These are phyloP conservation scores for Fraxinus paxiana DNA, from an alignment of 305 asterid species.

Conservation along the genomic window DNA sequence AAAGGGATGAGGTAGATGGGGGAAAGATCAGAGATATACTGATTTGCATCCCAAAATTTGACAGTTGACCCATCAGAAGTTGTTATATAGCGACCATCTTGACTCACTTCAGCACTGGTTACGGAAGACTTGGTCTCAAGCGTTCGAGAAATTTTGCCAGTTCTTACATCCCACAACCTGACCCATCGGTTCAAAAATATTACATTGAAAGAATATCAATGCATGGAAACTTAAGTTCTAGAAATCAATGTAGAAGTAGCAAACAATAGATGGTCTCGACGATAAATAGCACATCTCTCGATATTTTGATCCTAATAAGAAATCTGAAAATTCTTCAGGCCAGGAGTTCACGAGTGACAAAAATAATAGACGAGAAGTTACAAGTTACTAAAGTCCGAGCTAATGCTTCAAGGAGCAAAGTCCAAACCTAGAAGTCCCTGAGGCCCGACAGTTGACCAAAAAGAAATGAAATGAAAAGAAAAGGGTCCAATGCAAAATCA, in stretches of 20 bases:
- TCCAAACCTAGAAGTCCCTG: neutral
- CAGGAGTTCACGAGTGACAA: neutral
- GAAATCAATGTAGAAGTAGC: neutral
- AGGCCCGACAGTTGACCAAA: neutral
- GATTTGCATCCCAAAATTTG: constrained; percentile 97
- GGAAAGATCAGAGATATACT: constrained; percentile 42
- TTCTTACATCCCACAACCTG: constrained; percentile 97
- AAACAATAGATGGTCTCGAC: neutral
- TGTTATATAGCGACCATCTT: constrained; percentile 85
- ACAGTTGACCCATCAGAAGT: constrained; percentile 86
- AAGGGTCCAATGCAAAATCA: neutral
- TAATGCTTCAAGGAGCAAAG: neutral
- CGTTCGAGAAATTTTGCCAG: constrained; percentile 72
- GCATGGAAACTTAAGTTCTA: neutral
- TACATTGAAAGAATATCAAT: neutral
- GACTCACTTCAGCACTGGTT: constrained; percentile 97
- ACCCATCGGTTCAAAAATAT: constrained; percentile 12
- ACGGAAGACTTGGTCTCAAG: constrained; percentile 83
- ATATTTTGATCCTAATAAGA: neutral
- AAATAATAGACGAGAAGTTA: neutral
- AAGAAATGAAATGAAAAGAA: neutral
- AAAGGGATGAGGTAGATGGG: neutral
- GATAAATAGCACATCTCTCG: neutral
- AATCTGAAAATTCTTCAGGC: neutral
- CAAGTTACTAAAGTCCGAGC: neutral